Evolutionary conservation across 352 stramenopile species (phyloP).

Genomic region (Elongisporangium undulatum): DNA sequence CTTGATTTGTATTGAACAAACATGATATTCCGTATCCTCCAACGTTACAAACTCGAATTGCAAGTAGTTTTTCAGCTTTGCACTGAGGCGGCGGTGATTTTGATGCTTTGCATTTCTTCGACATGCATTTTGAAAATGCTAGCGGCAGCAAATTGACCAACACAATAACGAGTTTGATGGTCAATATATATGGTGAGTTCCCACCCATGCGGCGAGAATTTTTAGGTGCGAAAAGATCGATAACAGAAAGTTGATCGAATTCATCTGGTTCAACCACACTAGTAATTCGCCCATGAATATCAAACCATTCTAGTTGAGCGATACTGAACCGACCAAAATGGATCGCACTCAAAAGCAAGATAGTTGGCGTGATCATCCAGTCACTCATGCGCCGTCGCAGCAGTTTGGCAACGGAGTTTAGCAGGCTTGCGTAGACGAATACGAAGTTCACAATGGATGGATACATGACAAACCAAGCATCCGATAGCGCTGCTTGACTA

Average conservation of each 20-base stretch:
- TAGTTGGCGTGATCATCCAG: conserved; percentile 14
- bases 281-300: conserved; percentile 1
- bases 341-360: conserved; percentile 13
- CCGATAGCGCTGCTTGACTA: conserved; percentile 6
- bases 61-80: conserved; percentile 1
- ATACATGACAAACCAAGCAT: conserved; percentile 30
- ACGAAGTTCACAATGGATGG: conserved; percentile 19
- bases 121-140: background rate
- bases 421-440: conserved; percentile 18
- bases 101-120: background rate
- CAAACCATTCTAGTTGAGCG: background rate
- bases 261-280: conserved; percentile 9
- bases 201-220: conserved; percentile 10
- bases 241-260: background rate
- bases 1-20: background rate
- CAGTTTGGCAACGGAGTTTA: conserved; percentile 12
- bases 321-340: conserved; percentile 6
- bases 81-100: background rate
- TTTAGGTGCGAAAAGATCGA: conserved; percentile 9
- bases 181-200: conserved; percentile 2
- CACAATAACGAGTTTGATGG: conserved; percentile 7
- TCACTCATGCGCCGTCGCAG: conserved; percentile 15
- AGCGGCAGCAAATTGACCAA: conserved; percentile 8
- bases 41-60: background rate
- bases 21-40: background rate